These are phyloP conservation scores for Aphanocladium album DNA, from an alignment of 2,329 filamentous ascomycete genomes.

Conservation along the genomic window DNA sequence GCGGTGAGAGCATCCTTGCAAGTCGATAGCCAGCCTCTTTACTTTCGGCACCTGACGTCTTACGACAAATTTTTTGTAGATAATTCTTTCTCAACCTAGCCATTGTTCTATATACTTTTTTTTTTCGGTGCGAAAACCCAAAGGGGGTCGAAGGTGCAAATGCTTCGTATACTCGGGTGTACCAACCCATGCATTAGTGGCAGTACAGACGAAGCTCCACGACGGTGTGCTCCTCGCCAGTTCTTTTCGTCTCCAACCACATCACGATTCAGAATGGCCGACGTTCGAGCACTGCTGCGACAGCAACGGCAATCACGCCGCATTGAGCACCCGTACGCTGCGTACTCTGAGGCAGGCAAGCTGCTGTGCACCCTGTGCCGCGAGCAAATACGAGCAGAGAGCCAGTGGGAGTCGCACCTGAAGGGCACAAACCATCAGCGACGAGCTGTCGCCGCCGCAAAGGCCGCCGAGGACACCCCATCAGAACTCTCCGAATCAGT, in stretches of 20 bases:
- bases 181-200: conserved; percentile 10
- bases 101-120: conserved; percentile 5
- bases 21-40: conserved; percentile 8
- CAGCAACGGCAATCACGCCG: conserved; percentile 70
- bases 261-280: conserved; percentile 53
- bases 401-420: conserved; percentile 61
- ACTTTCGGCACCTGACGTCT: background rate
- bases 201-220: conserved; percentile 4
- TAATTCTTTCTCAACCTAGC: background rate
- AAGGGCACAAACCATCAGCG: conserved; percentile 41
- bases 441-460: conserved; percentile 18
- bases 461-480: background rate
- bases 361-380: conserved; percentile 64
- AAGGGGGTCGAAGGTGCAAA: conserved; percentile 1
- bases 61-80: background rate
- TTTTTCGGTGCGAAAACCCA: background rate
- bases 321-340: conserved; percentile 63
- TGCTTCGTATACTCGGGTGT: conserved; percentile 12
- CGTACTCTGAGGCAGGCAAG: conserved; percentile 63
- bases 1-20: conserved; percentile 11
- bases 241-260: conserved; percentile 5
- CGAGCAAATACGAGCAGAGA: conserved; percentile 59
- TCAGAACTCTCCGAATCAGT: background rate
- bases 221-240: conserved; percentile 1
- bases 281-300: conserved; percentile 73